Conservation (phyloP, 1,284 basidiomycete species). For the Coriolopsis trogii region DNA sequence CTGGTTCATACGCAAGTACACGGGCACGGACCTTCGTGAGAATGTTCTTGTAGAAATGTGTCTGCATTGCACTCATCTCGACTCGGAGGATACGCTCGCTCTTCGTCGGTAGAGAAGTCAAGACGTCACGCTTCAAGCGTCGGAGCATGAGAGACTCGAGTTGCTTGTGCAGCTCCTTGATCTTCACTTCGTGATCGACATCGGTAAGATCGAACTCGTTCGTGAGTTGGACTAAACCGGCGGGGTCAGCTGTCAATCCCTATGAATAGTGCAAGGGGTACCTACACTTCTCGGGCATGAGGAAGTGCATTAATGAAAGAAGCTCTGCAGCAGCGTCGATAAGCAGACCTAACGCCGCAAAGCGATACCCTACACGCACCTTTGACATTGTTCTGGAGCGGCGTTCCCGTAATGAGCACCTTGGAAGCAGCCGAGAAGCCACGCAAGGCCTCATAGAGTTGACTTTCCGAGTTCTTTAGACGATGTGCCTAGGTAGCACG, state of each 20-base stretch:
- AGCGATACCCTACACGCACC: constrained; percentile 50
- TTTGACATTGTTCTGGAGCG: constrained; percentile 98
- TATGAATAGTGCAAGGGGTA: constrained; percentile 12
- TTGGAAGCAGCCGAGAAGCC: constrained; percentile 91
- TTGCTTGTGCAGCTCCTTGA: constrained; percentile 93
- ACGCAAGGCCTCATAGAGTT: constrained; percentile 93
- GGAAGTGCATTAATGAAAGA: constrained; percentile 96
- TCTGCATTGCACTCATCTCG: constrained; percentile 97
- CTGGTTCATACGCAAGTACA: constrained; percentile 2
- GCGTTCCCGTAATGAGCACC: constrained; percentile 97
- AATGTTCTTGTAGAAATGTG: constrained; percentile 99
- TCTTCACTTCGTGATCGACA: constrained; percentile 91
- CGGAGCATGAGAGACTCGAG: constrained; percentile 95
- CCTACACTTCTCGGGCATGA: constrained; percentile 97
- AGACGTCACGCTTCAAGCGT: constrained; percentile 95
- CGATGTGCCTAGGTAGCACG: constrained; percentile 99
- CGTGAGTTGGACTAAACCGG: constrained; percentile 51
- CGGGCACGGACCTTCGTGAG: constrained; percentile 76
- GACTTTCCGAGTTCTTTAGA: constrained; percentile 96
- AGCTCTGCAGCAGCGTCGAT: constrained; percentile 61
- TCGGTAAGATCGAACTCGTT: constrained; percentile 96
- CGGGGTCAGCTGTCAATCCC: constrained; percentile 11
- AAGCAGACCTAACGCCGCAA: constrained; percentile 13
- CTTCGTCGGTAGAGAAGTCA: constrained; percentile 96
- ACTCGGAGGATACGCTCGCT: constrained; percentile 97